Conservation (phyloP, 176 grass and related monocot genomes). For the Puccinellia tenuiflora region DNA sequence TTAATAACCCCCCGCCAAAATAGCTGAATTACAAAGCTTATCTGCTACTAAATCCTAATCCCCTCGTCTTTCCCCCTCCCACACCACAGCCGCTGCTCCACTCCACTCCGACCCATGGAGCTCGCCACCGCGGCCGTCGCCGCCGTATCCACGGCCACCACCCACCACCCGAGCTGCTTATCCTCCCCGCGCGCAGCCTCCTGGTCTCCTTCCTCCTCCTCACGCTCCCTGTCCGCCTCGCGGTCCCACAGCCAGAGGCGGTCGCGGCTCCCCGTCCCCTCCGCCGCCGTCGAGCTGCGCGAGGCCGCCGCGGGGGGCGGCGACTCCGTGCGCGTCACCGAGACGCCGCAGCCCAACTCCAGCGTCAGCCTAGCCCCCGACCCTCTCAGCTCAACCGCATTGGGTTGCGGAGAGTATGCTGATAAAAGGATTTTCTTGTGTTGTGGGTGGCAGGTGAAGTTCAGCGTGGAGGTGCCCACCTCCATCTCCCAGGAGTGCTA, state of each 20-base stretch:
- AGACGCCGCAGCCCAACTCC: conserved; percentile 46
- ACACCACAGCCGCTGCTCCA: not conserved
- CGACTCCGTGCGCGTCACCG: conserved; percentile 47
- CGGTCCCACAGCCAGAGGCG: not conserved
- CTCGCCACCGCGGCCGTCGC: conserved; percentile 25
- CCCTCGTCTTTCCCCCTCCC: not conserved
- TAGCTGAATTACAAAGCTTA: not conserved
- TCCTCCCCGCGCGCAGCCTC: not conserved
- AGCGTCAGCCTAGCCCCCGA: conserved; percentile 20
- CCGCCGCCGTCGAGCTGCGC: conserved; percentile 28
- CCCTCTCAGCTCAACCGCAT: no score
- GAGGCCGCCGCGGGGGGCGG: conserved; percentile 26
- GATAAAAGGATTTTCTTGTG: not conserved
- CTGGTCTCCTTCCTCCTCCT: not conserved
- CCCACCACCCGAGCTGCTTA: not conserved
- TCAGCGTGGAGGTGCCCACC: conserved; percentile 84
- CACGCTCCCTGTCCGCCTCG: conserved; percentile 5
- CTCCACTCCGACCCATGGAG: conserved; percentile 34
- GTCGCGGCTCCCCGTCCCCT: conserved; percentile 7
- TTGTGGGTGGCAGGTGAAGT: conserved; percentile 47
- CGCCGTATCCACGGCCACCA: not conserved
- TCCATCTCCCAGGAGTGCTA: conserved; percentile 67
- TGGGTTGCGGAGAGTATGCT: not conserved
- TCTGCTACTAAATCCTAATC: not conserved
- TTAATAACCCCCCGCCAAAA: no score